Percentiles rank a stretch among this genome's conserved stretches.
These are phyloP conservation scores for Solanum appendiculatum DNA, from an alignment of 257 asterid genomes.

Conservation along the genomic window DNA sequence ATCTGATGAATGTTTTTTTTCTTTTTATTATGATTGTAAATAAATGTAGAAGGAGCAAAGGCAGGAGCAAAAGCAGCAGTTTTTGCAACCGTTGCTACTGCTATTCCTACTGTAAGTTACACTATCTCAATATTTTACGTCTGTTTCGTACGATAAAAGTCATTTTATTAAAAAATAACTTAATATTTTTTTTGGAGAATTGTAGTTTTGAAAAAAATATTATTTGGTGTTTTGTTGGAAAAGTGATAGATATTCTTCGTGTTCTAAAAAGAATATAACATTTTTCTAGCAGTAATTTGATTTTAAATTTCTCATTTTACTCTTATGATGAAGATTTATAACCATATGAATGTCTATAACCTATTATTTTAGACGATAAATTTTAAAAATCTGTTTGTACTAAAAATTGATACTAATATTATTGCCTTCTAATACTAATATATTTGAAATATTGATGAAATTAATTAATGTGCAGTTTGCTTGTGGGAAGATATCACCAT, in stretches of 20 bases:
- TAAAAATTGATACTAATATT: background rate
- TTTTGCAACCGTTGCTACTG: constrained; percentile 68
- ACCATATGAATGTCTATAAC: too few species aligned
- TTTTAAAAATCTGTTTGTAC: background rate
- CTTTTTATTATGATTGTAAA: constrained; percentile 4
- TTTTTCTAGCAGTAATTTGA: too few species aligned
- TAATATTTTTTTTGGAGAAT: too few species aligned
- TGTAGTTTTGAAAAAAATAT: too few species aligned
- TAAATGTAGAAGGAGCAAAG: constrained; percentile 45
- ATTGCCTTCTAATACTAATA: background rate
- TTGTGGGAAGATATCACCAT: constrained; percentile 64
- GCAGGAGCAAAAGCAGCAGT: constrained; percentile 89
- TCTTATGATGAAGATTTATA: too few species aligned
- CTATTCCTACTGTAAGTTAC: constrained; percentile 65
- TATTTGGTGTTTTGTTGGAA: too few species aligned
- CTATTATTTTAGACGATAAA: background rate
- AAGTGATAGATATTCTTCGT: too few species aligned
- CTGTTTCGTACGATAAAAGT: background rate
- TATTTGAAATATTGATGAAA: background rate
- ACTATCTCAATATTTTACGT: background rate
- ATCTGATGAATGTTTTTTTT: background rate
- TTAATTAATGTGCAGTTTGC: constrained; percentile 34
- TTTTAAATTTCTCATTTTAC: too few species aligned
- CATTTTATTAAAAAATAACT: too few species aligned
- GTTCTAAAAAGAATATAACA: too few species aligned